Evolutionary conservation across 352 stramenopile genomes (phyloP), one percentile per base, ranked within the genome.

Genomic region (Globisporangium spinosum): DNA sequence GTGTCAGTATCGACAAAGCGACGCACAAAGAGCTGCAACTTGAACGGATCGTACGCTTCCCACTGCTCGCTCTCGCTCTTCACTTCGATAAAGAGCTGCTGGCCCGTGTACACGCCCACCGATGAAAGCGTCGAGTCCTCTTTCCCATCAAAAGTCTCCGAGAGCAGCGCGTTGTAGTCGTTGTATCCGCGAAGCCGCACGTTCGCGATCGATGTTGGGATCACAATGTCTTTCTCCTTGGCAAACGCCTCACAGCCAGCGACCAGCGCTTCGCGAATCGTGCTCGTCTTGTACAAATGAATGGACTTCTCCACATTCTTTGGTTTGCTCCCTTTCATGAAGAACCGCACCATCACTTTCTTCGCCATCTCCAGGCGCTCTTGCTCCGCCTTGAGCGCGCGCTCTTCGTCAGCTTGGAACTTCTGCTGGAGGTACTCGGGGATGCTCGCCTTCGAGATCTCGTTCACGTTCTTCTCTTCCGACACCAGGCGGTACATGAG

Each of bases 401-500:
- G 83, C 25, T 86, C 83, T 69, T 94, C 87, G 56, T 94, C 87
- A 8, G 82, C 82, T 5, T 58, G 64, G 43, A 94, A 90, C 55
- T 79, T 79, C 23, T 90, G 76, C 59, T 87, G 78, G 22, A 94
- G 75, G 69, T 89, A 92, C 60, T 75, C 61, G 2, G 87, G 87
- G 63, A 94, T 89, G 23, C 68, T 84, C 4, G 85, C 80, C 2
- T 84, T 77, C 12, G 76, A 62, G 32, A 90, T 87, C 34, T 72
- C 68, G 29, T 90, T 89, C 17, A 91, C 73, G 70, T 94, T 94
- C 40, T 84, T 89, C 27, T 85, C 70, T 2, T 69, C 40, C 29
- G 77, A 81, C 13, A 97, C 85, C 25, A 94, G 70, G 10, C 90
- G 85, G 70, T 97, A 97, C 79, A 97, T 87, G 9, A 97, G 74